phyloP scores from a whole-genome alignment of 352 stramenopile species.

The Thalassiosira mediterranea region DNA sequence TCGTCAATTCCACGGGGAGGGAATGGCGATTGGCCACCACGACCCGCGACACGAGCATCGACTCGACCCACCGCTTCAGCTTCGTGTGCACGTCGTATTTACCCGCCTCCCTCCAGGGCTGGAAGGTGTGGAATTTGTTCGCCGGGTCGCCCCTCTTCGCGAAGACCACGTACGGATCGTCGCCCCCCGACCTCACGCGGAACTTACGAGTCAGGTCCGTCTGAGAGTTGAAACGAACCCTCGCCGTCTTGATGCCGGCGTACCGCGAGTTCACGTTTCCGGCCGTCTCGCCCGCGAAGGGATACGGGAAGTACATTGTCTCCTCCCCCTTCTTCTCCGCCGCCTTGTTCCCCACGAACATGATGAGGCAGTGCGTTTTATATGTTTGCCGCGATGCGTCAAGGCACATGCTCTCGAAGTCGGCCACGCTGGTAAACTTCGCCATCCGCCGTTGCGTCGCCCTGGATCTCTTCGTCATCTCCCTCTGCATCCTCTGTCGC shows the following conservation, averaged over 20 bases:
- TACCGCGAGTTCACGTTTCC: neutral
- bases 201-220: conserved; percentile 24
- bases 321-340: conserved; percentile 41
- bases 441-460: conserved; percentile 4
- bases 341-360: conserved; percentile 42
- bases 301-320: conserved; percentile 38
- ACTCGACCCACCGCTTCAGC: conserved; percentile 26
- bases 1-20: conserved; percentile 19
- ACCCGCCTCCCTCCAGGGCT: conserved; percentile 6
- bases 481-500: conserved; percentile 6
- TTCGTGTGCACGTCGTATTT: conserved; percentile 6
- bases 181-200: conserved; percentile 6
- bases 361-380: conserved; percentile 33
- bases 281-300: conserved; percentile 22
- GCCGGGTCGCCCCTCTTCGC: conserved; percentile 18
- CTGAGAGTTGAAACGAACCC: conserved; percentile 31
- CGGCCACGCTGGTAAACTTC: conserved; percentile 15
- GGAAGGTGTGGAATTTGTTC: conserved; percentile 22
- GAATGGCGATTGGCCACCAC: conserved; percentile 23
- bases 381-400: conserved; percentile 9
- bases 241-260: conserved; percentile 16
- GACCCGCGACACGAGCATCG: conserved; percentile 13
- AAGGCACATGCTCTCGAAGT: conserved; percentile 27
- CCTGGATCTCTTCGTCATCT: conserved; percentile 8
- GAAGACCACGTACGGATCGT: conserved; percentile 41